A percentile compares a stretch with the other conserved stretches of the same genome.
phyloP scores from a whole-genome alignment of 345 rosid species.

The Acer campestre region DNA sequence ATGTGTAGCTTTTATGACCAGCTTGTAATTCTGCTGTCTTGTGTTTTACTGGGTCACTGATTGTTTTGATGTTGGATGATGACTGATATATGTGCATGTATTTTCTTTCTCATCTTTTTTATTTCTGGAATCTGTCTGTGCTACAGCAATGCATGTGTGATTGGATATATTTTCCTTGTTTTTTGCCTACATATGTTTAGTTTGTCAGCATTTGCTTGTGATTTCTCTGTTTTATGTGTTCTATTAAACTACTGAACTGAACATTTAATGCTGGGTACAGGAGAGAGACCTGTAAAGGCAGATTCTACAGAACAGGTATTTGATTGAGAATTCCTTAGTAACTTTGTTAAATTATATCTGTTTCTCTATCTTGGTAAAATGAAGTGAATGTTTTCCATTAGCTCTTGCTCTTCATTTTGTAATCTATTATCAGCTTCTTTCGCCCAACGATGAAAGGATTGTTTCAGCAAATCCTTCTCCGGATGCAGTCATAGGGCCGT shows the following conservation, averaged over 20 bases:
- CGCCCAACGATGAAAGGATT: slow-evolving; percentile 54
- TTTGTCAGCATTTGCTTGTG: background rate
- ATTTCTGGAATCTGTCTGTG: background rate
- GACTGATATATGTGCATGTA: background rate
- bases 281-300: slow-evolving; percentile 39
- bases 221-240: slow-evolving; percentile 4
- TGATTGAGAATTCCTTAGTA: background rate
- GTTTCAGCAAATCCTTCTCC: slow-evolving; percentile 54
- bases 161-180: background rate
- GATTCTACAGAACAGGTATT: slow-evolving; percentile 48
- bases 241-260: background rate
- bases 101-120: background rate
- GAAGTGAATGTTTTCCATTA: slow-evolving; percentile 19
- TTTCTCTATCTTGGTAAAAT: slow-evolving; percentile 12
- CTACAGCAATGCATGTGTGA: background rate
- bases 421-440: slow-evolving; percentile 46
- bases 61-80: background rate
- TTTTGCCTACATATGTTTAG: background rate
- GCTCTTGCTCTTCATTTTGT: slow-evolving; percentile 33
- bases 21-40: background rate
- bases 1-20: background rate
- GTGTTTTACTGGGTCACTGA: background rate
- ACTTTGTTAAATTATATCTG: background rate
- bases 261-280: slow-evolving; percentile 35
- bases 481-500: slow-evolving; percentile 43